Conservation (phyloP, 176 grass and related monocot species). For the Eleusine coracana region DNA sequence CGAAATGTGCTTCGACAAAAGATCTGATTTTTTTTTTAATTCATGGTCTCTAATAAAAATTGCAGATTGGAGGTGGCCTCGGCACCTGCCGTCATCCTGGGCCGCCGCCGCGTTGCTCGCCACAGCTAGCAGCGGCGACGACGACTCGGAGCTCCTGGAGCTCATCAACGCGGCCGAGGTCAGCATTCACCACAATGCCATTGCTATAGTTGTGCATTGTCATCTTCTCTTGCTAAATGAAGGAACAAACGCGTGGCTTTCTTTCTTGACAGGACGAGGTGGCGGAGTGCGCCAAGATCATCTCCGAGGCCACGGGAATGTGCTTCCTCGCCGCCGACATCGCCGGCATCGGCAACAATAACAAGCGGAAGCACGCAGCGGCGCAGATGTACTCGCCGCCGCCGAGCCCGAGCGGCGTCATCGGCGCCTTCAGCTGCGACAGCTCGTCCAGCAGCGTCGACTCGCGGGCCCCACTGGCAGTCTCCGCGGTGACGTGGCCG, state of each 20-base stretch:
- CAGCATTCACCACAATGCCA: slow-evolving; percentile 2
- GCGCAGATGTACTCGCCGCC: slow-evolving; percentile 46
- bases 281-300: slow-evolving; percentile 60
- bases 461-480: slow-evolving; percentile 6
- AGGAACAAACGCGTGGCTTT: no score
- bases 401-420: slow-evolving; percentile 61
- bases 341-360: neutral
- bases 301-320: slow-evolving; percentile 40
- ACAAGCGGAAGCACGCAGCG: slow-evolving; percentile 65
- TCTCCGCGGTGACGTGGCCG: neutral
- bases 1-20: neutral
- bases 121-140: slow-evolving; percentile 26
- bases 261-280: slow-evolving; percentile 45
- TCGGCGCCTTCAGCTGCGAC: slow-evolving; percentile 74
- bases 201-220: neutral
- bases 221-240: neutral
- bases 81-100: slow-evolving; percentile 71
- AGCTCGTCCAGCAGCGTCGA: slow-evolving; percentile 55
- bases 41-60: neutral
- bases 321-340: neutral
- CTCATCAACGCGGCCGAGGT: slow-evolving; percentile 69
- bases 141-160: slow-evolving; percentile 35
- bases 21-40: neutral
- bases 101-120: slow-evolving; percentile 63
- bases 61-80: slow-evolving; percentile 85